Base-by-base conservation (phyloP, 2,329 filamentous ascomycete genomes). In the Chalaropsis thielavioides region DNA sequence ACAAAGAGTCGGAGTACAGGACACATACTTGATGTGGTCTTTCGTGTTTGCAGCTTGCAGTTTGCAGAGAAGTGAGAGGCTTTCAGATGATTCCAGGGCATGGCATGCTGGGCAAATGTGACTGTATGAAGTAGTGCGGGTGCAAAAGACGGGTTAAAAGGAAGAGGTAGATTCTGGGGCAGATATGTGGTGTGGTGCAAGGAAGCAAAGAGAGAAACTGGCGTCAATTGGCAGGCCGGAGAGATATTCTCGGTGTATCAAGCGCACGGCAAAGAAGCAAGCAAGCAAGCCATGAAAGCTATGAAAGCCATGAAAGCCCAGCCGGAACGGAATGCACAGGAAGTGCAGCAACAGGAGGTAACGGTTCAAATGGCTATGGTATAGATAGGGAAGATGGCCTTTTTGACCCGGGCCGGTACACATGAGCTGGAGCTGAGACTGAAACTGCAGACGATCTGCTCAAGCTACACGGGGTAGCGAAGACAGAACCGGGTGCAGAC, bases 331-430 rank as follows among this genome's bases (percentile, higher is more conserved):
- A 64, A 56, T 22, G 49, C 41, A 56, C 17, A 43, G 35, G 40
- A 56, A 64, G 38, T 13, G 46, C 46, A 27, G 58, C 17, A 61
- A 56, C 43, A 65, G 44, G 60, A 54, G 41, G 40, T 43, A 27
- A 63, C 43, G 59, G 64, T 65, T 65, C 64, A 65, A 27, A 63
- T 66, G 64, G 64, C 56, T 66, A 63, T 66, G 64, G 64, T 66
- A 66, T 66, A 66, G 51, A 63, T 61, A 60, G 64, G 64, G 62
- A 63, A 49, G 56, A 54, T 63, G 54, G 51, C 61, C 64, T 49
- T 65, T n/a, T 62, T 35, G 38, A 59, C 59, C 27, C 44, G 35
- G 56, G 46, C 59, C 38, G 64, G 49, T 61, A 64, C 49, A 63
- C 46, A 58, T 41, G 62, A 46, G 61, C 43, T 38, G 43, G 43